Evolutionary conservation across 495 filamentous ascomycete species (phyloP).

Genomic region (Articulospora tetracladia): DNA sequence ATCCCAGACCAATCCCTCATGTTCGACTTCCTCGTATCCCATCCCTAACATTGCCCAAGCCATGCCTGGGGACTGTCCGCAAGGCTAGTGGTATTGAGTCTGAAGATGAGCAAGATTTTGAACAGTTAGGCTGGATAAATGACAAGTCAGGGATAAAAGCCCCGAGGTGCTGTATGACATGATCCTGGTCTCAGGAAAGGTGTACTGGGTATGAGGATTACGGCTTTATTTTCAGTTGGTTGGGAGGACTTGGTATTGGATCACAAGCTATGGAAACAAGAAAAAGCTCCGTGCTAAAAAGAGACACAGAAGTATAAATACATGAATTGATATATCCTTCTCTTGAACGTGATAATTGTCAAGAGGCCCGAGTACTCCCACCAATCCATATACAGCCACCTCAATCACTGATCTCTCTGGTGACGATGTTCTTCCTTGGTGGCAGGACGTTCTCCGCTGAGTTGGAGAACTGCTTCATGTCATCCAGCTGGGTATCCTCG

Average conservation of each 20-base stretch:
- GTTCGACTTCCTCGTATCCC: conserved; percentile 9
- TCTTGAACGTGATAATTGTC: not conserved
- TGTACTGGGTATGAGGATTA: too few species aligned
- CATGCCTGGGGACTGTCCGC: conserved; percentile 7
- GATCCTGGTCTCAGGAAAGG: not conserved
- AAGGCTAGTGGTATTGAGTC: not conserved
- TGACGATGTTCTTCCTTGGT: too few species aligned
- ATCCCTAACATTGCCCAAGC: conserved; percentile 11
- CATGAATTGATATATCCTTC: not conserved
- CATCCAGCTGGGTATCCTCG: conserved; percentile 10
- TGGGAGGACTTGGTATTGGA: not conserved
- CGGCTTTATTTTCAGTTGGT: too few species aligned
- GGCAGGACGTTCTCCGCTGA: too few species aligned
- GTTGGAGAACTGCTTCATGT: too few species aligned
- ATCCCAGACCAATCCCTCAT: not conserved
- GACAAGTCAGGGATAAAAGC: not conserved
- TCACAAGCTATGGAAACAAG: not conserved
- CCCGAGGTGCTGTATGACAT: not conserved
- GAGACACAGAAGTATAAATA: not conserved
- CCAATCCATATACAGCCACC: not conserved
- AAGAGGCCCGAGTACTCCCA: not conserved
- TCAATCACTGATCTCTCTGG: not conserved
- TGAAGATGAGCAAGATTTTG: not conserved
- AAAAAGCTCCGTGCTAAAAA: not conserved
- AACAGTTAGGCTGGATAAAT: not conserved